Conservation (phyloP, 257 asterid species). For the Misopates orontium region DNA sequence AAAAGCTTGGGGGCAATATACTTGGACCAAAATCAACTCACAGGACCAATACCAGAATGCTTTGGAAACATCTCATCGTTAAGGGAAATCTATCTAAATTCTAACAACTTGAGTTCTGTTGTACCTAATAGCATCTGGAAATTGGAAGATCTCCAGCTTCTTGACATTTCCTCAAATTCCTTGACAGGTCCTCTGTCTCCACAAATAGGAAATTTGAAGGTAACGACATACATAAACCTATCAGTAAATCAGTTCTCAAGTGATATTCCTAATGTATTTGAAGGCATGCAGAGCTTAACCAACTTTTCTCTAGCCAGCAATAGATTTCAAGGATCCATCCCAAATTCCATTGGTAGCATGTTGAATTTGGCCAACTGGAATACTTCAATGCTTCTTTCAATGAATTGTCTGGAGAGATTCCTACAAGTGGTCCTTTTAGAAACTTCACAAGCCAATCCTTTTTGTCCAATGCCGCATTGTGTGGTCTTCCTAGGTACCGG, state of each 20-base stretch:
- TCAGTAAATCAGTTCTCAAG: slow-evolving; percentile 26
- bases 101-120: slow-evolving; percentile 22
- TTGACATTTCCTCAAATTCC: slow-evolving; percentile 30
- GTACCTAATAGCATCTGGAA: slow-evolving; percentile 24
- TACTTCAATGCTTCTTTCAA: slow-evolving; percentile 27
- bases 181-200: slow-evolving; percentile 26
- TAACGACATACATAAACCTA: slow-evolving; percentile 13
- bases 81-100: not conserved
- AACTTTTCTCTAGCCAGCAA: slow-evolving; percentile 27
- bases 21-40: not conserved
- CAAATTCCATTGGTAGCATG: slow-evolving; percentile 25
- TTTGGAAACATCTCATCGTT: slow-evolving; percentile 23
- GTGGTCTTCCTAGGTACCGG: slow-evolving; percentile 13
- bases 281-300: slow-evolving; percentile 8
- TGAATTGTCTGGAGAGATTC: slow-evolving; percentile 28
- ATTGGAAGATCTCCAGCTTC: slow-evolving; percentile 20
- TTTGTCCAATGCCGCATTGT: slow-evolving; percentile 9
- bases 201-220: slow-evolving; percentile 17
- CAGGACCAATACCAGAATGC: slow-evolving; percentile 30
- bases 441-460: slow-evolving; percentile 16
- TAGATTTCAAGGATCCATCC: slow-evolving; percentile 25
- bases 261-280: slow-evolving; percentile 13
- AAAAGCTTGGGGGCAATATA: slow-evolving; percentile 7
- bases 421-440: slow-evolving; percentile 18
- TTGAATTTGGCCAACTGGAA: slow-evolving; percentile 25